Base-by-base conservation (phyloP, 345 rosid species). In the Luvunga scandens region DNA sequence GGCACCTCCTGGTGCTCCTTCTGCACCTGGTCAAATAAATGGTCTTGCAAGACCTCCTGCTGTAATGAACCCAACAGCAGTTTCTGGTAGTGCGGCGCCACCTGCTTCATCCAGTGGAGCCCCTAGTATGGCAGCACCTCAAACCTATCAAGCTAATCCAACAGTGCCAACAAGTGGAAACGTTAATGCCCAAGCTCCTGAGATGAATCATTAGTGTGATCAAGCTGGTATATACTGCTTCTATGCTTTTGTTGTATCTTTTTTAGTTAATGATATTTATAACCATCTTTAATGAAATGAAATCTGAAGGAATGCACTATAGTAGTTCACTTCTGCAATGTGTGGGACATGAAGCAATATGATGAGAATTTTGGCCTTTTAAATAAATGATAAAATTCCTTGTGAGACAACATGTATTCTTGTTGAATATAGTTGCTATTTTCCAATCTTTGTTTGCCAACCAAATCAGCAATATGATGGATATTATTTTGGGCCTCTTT, bases 1-100 rank as follows among this genome's bases (percentile, higher is more conserved):
- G 89, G 89, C 90, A 68, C 98, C 97, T 6, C 97, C 97, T 21
- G 99, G 99, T 87, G 95, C 98, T 80, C 90, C 98, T 77, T 59
- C 87, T 75, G 71, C 90, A 22, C 88, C 93, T 77, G 95, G 91
- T 79, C 98, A 91, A 83, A 2, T 86, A 65, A 93, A 92, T 71
- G 92, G 94, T 75, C 72, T 87, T 73, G 91, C 90, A 6, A 89
- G 94, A 85, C 97, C 97, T 77, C 97, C 97, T 74, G 90, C 92
- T 14, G 79, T 80, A 42, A 73, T 83, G 48, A 86, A 87, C 59
- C 90, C 91, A 63, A 8, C 87, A 45, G 75, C 87, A 9, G 89
- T 82, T 87, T 83, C 92, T 81, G 96, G 94, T 53, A 89, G 89
- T 67, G 65, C 87, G 16, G 85, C 68, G 21, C 80, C 89, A 4